Percentiles rank a stretch among this genome's conserved stretches.
Evolutionary conservation across 306 rosid species (phyloP).

Genomic region (Astragalus membranaceus): DNA sequence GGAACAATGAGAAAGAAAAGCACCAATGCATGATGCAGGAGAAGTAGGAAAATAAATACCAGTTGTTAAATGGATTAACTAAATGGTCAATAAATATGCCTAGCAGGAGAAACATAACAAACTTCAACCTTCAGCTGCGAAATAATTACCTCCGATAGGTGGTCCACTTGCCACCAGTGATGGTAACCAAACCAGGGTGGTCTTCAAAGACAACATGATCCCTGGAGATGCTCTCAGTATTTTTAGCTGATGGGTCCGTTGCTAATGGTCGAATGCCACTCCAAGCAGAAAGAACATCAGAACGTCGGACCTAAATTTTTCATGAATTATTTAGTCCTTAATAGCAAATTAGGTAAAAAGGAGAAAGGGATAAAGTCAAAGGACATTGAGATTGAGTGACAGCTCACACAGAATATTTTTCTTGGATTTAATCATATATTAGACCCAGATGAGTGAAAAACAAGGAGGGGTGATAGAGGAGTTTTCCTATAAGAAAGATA

Average conservation of each 20-base stretch:
- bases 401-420: background rate
- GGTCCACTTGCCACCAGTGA: slow-evolving; percentile 99
- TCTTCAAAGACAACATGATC: slow-evolving; percentile 98
- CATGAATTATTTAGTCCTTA: slow-evolving; percentile 21
- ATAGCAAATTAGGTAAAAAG: slow-evolving; percentile 13
- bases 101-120: slow-evolving; percentile 23
- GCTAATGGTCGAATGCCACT: slow-evolving; percentile 99
- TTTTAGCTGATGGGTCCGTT: slow-evolving; percentile 74
- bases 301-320: slow-evolving; percentile 77
- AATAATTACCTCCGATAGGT: slow-evolving; percentile 84
- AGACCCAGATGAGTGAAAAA: background rate
- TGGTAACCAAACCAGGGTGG: slow-evolving; percentile 93
- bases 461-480: background rate
- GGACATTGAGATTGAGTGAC: slow-evolving; percentile 14
- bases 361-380: background rate
- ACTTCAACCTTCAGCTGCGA: slow-evolving; percentile 8
- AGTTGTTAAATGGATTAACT: background rate
- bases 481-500: background rate
- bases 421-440: background rate
- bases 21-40: background rate
- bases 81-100: background rate
- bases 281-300: slow-evolving; percentile 98
- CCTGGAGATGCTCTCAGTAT: slow-evolving; percentile 85
- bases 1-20: background rate
- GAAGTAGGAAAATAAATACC: background rate